Percentiles rank a stretch among this genome's conserved stretches.
phyloP scores from a whole-genome alignment of 768 basidiomycete species.

The Naganishia antarctica region DNA sequence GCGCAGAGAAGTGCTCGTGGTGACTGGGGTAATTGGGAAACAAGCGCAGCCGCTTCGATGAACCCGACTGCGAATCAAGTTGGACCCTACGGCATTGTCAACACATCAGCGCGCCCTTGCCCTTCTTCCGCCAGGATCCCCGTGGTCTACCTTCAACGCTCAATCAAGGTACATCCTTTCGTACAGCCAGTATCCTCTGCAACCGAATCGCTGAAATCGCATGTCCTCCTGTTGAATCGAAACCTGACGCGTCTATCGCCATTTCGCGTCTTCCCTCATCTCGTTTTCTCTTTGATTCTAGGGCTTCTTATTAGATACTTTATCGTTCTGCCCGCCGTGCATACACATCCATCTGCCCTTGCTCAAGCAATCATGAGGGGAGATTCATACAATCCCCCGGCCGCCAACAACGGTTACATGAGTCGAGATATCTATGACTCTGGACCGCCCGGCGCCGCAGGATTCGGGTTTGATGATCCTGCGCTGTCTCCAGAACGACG shows the following conservation, averaged over 20 bases:
- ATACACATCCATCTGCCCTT: no score
- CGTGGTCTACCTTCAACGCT: constrained; percentile 3
- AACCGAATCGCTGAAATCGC: constrained; percentile 8
- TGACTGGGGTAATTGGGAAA: no score
- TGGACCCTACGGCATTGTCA: no score
- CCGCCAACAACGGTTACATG: constrained; percentile 13
- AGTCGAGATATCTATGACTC: constrained; percentile 12
- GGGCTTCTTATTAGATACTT: not conserved
- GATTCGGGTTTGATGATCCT: constrained; percentile 2
- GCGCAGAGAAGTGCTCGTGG: no score
- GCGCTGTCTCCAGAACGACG: not conserved
- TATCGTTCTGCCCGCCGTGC: no score
- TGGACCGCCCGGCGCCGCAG: not conserved
- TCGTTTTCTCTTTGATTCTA: not conserved
- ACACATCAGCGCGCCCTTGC: not conserved
- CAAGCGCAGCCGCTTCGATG: no score
- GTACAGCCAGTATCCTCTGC: not conserved
- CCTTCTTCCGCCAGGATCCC: not conserved
- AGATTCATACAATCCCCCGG: constrained; percentile 13
- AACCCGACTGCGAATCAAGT: not conserved
- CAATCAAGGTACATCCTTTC: constrained; percentile 10
- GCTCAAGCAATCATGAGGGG: constrained; percentile 6
- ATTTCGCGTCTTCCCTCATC: not conserved
- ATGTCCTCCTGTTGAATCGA: not conserved
- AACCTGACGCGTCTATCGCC: not conserved